Evolutionary conservation across 108 stramenopile genomes (phyloP).

Genomic region (Bacterosira constricta): DNA sequence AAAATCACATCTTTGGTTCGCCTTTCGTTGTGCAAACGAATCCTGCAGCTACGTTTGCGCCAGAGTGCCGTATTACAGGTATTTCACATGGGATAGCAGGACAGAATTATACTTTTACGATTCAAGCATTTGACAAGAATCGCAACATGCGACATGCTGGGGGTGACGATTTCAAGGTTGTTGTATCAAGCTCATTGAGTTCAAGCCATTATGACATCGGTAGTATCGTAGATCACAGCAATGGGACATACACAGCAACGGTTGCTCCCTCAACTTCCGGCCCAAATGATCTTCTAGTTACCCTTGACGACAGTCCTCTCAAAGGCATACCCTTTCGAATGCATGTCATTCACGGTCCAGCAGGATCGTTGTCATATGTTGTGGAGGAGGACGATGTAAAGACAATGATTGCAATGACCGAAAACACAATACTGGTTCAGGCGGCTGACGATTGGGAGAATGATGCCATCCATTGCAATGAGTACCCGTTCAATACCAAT

Average conservation of each 20-base stretch:
- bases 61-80: conserved; percentile 30
- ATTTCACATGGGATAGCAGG: conserved; percentile 42
- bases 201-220: conserved; percentile 26
- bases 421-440: conserved; percentile 25
- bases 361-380: conserved; percentile 32
- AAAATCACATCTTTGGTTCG: conserved; percentile 43
- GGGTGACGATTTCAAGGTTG: conserved; percentile 42
- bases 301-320: conserved; percentile 27
- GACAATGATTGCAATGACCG: conserved; percentile 22
- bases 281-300: conserved; percentile 27
- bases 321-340: conserved; percentile 46
- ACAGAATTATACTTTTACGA: conserved; percentile 13
- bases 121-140: conserved; percentile 29
- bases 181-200: conserved; percentile 1
- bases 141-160: conserved; percentile 27
- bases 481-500: conserved; percentile 2
- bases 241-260: conserved; percentile 32
- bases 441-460: conserved; percentile 34
- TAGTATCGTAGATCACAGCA: conserved; percentile 10
- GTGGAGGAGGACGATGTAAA: conserved; percentile 9
- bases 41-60: conserved; percentile 38
- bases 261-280: conserved; percentile 37
- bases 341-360: conserved; percentile 32
- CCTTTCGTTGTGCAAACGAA: conserved; percentile 31
- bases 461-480: conserved; percentile 13